Conservation (phyloP, 1,284 basidiomycete species). For the Heterobasidion annosum region DNA sequence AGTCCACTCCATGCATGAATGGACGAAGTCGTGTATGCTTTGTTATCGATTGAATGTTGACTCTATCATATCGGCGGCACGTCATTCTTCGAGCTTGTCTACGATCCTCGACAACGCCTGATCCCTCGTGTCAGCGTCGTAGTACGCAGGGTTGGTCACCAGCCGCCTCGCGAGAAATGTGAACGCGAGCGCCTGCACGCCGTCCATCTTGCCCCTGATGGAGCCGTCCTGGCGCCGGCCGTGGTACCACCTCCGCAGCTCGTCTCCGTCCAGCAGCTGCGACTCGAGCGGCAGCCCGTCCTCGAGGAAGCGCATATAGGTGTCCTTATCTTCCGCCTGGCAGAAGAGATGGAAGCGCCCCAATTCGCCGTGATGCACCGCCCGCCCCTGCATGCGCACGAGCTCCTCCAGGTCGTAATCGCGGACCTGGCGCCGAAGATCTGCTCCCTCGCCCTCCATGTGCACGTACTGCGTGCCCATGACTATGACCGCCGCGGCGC, state of each 20-base stretch:
- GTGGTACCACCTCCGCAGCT: constrained; percentile 46
- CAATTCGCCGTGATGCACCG: constrained; percentile 50
- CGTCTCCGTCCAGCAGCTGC: constrained; percentile 16
- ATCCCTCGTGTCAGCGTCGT: constrained; percentile 45
- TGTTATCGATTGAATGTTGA: neutral
- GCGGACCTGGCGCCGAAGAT: constrained; percentile 50
- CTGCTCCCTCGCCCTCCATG: constrained; percentile 30
- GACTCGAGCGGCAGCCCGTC: constrained; percentile 91
- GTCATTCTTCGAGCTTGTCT: constrained; percentile 43
- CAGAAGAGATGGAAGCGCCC: constrained; percentile 85
- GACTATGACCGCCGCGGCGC: constrained; percentile 75
- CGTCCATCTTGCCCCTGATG: constrained; percentile 53
- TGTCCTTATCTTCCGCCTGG: constrained; percentile 74
- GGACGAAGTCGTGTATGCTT: neutral
- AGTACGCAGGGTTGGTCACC: constrained; percentile 81
- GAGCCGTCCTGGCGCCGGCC: constrained; percentile 26
- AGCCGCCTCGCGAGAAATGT: constrained; percentile 75
- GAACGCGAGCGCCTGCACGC: constrained; percentile 72
- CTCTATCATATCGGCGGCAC: neutral
- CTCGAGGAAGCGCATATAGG: constrained; percentile 73
- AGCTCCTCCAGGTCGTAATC: constrained; percentile 82
- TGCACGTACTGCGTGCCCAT: constrained; percentile 89
- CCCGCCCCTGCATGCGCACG: constrained; percentile 86
- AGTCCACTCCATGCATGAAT: neutral
- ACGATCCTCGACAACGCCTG: constrained; percentile 63